These are phyloP conservation scores for Globisporangium recalcitrans DNA, from an alignment of 352 stramenopile species.

Conservation along the genomic window DNA sequence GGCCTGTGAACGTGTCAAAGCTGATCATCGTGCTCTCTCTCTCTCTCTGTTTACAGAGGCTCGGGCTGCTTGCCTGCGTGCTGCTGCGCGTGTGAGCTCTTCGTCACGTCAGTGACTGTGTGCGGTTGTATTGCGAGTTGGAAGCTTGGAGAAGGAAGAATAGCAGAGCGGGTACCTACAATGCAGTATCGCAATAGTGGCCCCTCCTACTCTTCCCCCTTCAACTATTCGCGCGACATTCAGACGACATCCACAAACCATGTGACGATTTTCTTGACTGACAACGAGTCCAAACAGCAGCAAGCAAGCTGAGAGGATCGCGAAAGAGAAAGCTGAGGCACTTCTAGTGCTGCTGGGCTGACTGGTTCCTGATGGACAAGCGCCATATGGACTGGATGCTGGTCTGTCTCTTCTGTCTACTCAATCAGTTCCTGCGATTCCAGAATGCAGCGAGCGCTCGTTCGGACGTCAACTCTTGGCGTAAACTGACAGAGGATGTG, in stretches of 20 bases:
- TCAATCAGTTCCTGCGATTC: no score
- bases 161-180: background rate
- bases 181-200: background rate
- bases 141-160: constrained; percentile 3
- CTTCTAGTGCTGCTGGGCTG: background rate
- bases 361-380: background rate
- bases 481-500: no score
- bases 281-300: background rate
- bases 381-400: background rate
- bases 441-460: no score
- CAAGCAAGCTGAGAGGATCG: background rate
- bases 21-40: constrained; percentile 52
- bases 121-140: background rate
- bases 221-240: background rate
- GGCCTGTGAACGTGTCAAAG: constrained; percentile 62
- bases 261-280: background rate
- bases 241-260: background rate
- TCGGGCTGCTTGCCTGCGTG: background rate
- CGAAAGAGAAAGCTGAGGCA: background rate
- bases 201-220: background rate
- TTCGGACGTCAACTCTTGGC: no score
- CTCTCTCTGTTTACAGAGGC: background rate
- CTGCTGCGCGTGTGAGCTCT: background rate
- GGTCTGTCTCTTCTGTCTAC: no score
- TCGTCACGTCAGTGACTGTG: background rate